Evolutionary conservation across 2,329 filamentous ascomycete species (phyloP).

Genomic region (Apiospora phragmitis): DNA sequence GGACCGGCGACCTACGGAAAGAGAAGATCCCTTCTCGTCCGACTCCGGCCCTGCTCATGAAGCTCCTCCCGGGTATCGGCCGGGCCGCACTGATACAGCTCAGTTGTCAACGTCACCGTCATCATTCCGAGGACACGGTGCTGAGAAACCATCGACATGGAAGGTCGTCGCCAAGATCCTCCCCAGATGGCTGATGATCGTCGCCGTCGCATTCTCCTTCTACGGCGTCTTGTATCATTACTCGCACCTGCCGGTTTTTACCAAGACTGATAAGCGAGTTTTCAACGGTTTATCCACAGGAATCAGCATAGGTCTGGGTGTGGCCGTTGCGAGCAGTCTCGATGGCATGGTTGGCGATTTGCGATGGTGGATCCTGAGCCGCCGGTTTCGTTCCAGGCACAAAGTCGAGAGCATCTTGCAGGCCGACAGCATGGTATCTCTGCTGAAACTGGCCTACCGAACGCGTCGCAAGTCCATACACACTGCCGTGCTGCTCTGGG

Average conservation of each 20-base stretch:
- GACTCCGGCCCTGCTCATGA: neutral
- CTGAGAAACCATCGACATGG: neutral
- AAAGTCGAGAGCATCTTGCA: slow-evolving; percentile 39
- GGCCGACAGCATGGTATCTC: slow-evolving; percentile 31
- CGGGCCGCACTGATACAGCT: neutral
- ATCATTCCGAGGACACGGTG: neutral
- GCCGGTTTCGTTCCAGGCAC: slow-evolving; percentile 34
- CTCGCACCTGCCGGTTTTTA: slow-evolving; percentile 30
- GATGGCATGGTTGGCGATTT: slow-evolving; percentile 45
- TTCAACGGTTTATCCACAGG: slow-evolving; percentile 47
- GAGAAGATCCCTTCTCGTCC: neutral
- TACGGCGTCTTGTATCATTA: slow-evolving; percentile 32
- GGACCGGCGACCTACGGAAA: neutral
- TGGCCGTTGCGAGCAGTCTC: slow-evolving; percentile 43
- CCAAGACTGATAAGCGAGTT: slow-evolving; percentile 35
- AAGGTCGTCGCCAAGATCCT: slow-evolving; percentile 1
- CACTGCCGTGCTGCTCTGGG: slow-evolving; percentile 28
- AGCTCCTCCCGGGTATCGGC: neutral
- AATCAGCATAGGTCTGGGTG: slow-evolving; percentile 41
- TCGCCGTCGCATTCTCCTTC: slow-evolving; percentile 28
- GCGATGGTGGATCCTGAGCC: slow-evolving; percentile 46
- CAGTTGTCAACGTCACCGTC: neutral
- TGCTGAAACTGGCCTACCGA: slow-evolving; percentile 29
- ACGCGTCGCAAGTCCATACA: slow-evolving; percentile 29
- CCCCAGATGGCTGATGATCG: slow-evolving; percentile 29